A percentile compares a stretch with the other conserved stretches of the same genome.
Conservation (phyloP, 148 eudicot genomes). For the Heliosperma pusillum region DNA sequence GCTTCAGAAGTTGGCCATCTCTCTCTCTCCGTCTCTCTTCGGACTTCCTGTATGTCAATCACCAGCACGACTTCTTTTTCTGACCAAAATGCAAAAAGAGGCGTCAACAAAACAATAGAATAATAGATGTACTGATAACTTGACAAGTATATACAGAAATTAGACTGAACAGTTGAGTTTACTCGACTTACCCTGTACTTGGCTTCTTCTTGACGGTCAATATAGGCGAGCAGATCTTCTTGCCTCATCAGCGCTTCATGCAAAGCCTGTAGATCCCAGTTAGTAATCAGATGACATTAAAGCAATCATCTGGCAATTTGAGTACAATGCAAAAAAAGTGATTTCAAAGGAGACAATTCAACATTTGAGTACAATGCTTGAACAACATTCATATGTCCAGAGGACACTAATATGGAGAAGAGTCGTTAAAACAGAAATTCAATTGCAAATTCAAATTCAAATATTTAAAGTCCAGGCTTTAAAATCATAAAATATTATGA, state of each 20-base stretch:
- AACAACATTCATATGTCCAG: no score
- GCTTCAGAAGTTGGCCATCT: slow-evolving; percentile 13
- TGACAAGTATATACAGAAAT: not conserved
- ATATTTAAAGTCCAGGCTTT: no score
- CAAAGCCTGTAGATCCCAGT: slow-evolving; percentile 26
- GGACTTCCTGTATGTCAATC: slow-evolving; percentile 13
- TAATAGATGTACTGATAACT: not conserved
- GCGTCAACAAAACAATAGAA: not conserved
- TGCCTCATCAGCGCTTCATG: slow-evolving; percentile 63
- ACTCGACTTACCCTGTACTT: slow-evolving; percentile 52
- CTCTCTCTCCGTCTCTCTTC: slow-evolving; percentile 23
- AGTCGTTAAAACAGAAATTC: no score
- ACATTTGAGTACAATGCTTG: no score
- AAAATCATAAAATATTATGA: no score
- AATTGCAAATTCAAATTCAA: no score
- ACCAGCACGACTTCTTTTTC: slow-evolving; percentile 76
- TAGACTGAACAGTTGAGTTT: not conserved
- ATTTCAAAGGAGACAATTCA: no score
- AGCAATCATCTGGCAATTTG: no score
- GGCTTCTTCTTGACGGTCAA: slow-evolving; percentile 79
- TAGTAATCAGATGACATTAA: not conserved
- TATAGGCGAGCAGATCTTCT: slow-evolving; percentile 88
- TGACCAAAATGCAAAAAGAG: slow-evolving; percentile 30
- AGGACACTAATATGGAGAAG: no score
- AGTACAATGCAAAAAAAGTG: no score